phyloP scores from a whole-genome alignment of 352 stramenopile species.

The Phytopythium oedochilum region DNA sequence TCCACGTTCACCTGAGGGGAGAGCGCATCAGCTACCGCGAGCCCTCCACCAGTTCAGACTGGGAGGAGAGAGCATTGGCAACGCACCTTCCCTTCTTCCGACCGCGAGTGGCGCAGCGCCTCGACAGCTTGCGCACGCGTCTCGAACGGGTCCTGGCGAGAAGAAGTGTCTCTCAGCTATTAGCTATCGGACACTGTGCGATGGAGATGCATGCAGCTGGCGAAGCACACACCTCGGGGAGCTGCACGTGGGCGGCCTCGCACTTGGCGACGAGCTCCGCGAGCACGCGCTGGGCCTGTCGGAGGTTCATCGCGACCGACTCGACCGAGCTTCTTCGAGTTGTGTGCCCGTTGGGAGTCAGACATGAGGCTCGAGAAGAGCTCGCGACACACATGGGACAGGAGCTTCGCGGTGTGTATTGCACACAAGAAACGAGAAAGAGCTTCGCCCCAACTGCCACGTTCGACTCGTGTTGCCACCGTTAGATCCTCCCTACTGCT shows the following conservation, averaged over 20 bases:
- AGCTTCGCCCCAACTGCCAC: too few species aligned
- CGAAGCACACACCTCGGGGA: slow-evolving; percentile 27
- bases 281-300: slow-evolving; percentile 55
- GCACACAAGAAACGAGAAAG: too few species aligned
- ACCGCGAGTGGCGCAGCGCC: slow-evolving; percentile 34
- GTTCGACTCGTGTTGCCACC: background rate
- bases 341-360: background rate
- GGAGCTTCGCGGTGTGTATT: too few species aligned
- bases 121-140: slow-evolving; percentile 28
- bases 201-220: background rate
- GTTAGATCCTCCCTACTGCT: slow-evolving; percentile 9
- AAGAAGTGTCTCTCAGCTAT: too few species aligned
- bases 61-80: background rate
- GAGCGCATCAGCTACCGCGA: background rate
- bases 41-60: too few species aligned
- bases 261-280: slow-evolving; percentile 57
- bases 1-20: slow-evolving; percentile 23
- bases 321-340: background rate
- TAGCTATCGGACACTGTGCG: background rate
- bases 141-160: slow-evolving; percentile 33
- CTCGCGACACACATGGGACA: background rate
- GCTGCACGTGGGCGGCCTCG: slow-evolving; percentile 47
- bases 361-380: background rate
- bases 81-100: slow-evolving; percentile 32
- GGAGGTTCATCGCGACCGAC: slow-evolving; percentile 40